Base-by-base conservation (phyloP, 805 yeast species). In the Cyberlindnera maclurae region DNA sequence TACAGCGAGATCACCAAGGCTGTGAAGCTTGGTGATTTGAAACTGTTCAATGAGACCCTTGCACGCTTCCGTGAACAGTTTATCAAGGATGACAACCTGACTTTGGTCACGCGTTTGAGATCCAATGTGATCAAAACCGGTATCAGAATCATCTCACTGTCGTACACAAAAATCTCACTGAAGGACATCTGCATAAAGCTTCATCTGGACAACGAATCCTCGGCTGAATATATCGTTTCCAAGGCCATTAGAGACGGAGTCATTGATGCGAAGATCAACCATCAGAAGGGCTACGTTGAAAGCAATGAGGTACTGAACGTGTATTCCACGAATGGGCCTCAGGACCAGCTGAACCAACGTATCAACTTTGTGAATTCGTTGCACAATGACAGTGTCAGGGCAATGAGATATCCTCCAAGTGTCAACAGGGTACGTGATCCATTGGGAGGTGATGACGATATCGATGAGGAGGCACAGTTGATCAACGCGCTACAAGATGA, bases 111-210 rank as follows among this genome's bases (percentile, higher is more conserved):
- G 33, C 77, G 97, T 55, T 71, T 93, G 57, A 83, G 97, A 60
- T 96, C 95, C 58, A 93, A 90, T 60, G 99, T 93, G 45, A 93
- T 93, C 64, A 93, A 90, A 65, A 89, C 99, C 1, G 99, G 98
- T 56, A 87, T 93, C 44, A 77, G 97, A 61, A 83, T 86, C 54
- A 86, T 93, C 55, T 85, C 96, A 11, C 68, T 93, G 53, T 80
- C 96, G 6, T 93, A 93, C 67, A 83, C 93, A 43, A 80, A 77
- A 58, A 93, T 93, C 44, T 85, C 97, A 4, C 72, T 93, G 53
- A 84, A 82, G 61, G 99, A 93, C 57, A 88, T 93, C 41, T 93
- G 98, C 62, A 74, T 93, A 53, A 86, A 90, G 58, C 74, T 93
- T 57, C 88, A 84, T 51, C 73, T 93, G 45, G 98, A 90, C 54